These are phyloP conservation scores for Mycena vitilis DNA, from an alignment of 768 basidiomycete species.

Conservation along the genomic window DNA sequence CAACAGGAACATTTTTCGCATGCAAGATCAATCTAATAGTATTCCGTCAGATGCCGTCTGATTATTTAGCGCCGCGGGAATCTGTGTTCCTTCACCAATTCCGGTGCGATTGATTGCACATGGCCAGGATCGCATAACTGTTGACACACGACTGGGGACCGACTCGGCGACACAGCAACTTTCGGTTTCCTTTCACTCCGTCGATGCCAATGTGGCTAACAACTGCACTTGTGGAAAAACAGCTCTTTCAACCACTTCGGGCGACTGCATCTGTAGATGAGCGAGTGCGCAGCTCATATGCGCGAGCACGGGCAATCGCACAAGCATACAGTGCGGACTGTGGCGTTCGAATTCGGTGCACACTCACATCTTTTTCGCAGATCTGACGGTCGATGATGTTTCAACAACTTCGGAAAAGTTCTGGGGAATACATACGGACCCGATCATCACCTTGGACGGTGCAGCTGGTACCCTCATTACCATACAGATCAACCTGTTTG, in stretches of 20 bases:
- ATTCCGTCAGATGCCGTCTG: background rate
- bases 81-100: background rate
- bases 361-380: constrained; percentile 30
- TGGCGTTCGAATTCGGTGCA: background rate
- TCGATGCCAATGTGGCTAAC: background rate
- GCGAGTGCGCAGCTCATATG: constrained; percentile 6
- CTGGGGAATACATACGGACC: constrained; percentile 31
- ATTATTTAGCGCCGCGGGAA: background rate
- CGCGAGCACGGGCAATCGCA: constrained; percentile 2
- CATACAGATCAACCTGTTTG: constrained; percentile 28
- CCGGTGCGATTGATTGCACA: background rate
- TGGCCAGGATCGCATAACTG: background rate
- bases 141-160: background rate
- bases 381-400: constrained; percentile 44
- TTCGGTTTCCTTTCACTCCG: background rate
- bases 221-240: background rate
- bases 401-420: constrained; percentile 41
- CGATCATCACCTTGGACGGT: constrained; percentile 20
- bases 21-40: too few species aligned
- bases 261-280: background rate
- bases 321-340: constrained; percentile 7
- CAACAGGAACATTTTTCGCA: too few species aligned
- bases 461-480: constrained; percentile 27
- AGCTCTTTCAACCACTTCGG: constrained; percentile 2
- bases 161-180: background rate